These are phyloP conservation scores for Corrigiola litoralis DNA, from an alignment of 179 eudicot genomes.

Conservation along the genomic window DNA sequence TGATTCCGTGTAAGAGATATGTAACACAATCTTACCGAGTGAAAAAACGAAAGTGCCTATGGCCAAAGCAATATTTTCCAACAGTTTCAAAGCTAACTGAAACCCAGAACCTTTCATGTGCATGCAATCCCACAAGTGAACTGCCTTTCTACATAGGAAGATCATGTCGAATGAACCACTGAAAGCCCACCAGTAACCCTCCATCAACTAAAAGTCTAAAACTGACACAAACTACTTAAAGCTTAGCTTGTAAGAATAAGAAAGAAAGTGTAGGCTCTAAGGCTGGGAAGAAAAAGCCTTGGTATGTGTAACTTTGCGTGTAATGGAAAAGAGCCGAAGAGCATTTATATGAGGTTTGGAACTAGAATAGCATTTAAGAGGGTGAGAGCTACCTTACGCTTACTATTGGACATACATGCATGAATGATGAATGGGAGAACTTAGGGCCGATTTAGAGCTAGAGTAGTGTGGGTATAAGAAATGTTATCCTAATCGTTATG, in stretches of 20 bases:
- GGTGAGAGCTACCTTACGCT: conserved; percentile 16
- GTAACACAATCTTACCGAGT: conserved; percentile 36
- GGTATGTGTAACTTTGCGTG: not conserved
- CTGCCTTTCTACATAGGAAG: conserved; percentile 21
- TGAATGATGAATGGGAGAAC: not conserved
- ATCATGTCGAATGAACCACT: conserved; percentile 13
- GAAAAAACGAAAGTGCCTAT: conserved; percentile 43
- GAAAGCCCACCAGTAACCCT: not conserved
- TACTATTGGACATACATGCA: conserved; percentile 12
- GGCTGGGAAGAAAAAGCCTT: not conserved
- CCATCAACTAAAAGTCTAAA: not conserved
- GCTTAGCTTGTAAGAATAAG: too few species aligned
- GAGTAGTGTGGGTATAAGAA: not conserved
- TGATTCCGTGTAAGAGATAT: not conserved
- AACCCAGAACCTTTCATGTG: conserved; percentile 22
- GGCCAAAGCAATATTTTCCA: conserved; percentile 33
- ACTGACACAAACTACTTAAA: not conserved
- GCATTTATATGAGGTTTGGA: conserved; percentile 18
- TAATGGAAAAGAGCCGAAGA: conserved; percentile 1
- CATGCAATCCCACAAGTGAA: conserved; percentile 24
- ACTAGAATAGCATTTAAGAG: conserved; percentile 25
- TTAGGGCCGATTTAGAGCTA: not conserved
- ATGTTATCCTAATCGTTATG: too few species aligned
- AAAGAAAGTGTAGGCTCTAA: too few species aligned
- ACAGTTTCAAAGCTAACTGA: conserved; percentile 20